phyloP scores from a whole-genome alignment of 106 monocot species.

The Allium fistulosum region DNA sequence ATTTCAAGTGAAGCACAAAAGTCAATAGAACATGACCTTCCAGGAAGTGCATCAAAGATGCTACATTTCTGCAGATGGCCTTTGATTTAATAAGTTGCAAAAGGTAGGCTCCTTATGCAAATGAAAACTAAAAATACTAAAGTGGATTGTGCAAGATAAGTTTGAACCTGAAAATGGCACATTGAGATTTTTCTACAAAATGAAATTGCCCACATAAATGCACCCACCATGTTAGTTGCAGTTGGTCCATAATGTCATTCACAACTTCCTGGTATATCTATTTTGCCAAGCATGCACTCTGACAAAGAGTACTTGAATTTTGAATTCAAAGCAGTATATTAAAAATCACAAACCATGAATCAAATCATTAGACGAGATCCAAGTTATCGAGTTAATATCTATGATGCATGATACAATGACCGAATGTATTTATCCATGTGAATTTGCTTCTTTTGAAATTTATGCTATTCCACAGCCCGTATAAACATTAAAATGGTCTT shows the following conservation, averaged over 20 bases:
- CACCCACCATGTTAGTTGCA: conserved; percentile 46
- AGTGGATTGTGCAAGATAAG: conserved; percentile 81
- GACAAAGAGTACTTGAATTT: conserved; percentile 62
- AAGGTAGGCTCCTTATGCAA: conserved; percentile 53
- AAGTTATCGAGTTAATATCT: conserved; percentile 58
- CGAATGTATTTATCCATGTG: conserved; percentile 63
- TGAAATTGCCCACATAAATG: conserved; percentile 31
- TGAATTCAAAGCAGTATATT: conserved; percentile 75
- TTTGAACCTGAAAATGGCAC: conserved; percentile 80
- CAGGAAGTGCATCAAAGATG: too few species aligned
- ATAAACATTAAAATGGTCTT: conserved; percentile 85
- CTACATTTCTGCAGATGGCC: conserved; percentile 80
- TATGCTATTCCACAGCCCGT: conserved; percentile 47
- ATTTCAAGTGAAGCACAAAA: too few species aligned
- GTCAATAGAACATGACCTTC: too few species aligned
- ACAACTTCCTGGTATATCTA: conserved; percentile 88
- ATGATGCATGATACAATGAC: conserved; percentile 98
- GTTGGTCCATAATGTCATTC: conserved; percentile 93
- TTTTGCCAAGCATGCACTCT: conserved; percentile 63
- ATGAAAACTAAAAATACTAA: conserved; percentile 68
- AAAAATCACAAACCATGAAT: conserved; percentile 39
- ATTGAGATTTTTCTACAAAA: conserved; percentile 48
- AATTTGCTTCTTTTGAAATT: conserved; percentile 50
- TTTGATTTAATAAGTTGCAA: conserved; percentile 55
- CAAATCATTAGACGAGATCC: conserved; percentile 28